phyloP scores from a whole-genome alignment of 169 alveolate species.

The Cystoisospora suis region DNA sequence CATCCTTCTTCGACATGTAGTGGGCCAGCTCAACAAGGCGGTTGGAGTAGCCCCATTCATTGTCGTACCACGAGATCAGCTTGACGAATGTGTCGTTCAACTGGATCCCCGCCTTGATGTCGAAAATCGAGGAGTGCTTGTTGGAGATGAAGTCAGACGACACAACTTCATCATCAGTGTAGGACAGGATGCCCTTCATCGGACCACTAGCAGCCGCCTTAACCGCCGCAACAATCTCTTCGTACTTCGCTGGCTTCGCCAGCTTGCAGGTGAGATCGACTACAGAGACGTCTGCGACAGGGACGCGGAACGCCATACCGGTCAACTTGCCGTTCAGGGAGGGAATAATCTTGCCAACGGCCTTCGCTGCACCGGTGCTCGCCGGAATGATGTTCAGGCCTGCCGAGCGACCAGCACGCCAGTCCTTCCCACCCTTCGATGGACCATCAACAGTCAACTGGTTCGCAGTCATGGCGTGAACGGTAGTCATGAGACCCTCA shows the following conservation, averaged over 20 bases:
- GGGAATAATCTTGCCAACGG: constrained; percentile 99
- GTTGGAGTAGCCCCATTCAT: constrained; percentile 98
- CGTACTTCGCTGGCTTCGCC: constrained; percentile 95
- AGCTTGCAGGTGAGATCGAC: constrained; percentile 97
- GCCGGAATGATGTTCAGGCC: constrained; percentile 98
- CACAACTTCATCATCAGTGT: constrained; percentile 96
- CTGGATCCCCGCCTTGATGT: constrained; percentile 96
- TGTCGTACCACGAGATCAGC: constrained; percentile 98
- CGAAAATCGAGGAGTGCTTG: constrained; percentile 95
- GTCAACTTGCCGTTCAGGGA: constrained; percentile 98
- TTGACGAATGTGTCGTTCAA: constrained; percentile 96
- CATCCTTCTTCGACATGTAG: constrained; percentile 69
- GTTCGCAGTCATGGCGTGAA: constrained; percentile 98
- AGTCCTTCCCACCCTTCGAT: constrained; percentile 99
- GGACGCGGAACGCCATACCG: constrained; percentile 99
- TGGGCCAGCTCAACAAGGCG: constrained; percentile 93
- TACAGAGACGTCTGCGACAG: constrained; percentile 98
- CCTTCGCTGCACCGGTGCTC: constrained; percentile 99
- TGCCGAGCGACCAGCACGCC: constrained; percentile 99
- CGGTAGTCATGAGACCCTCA: constrained; percentile 99
- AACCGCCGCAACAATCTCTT: constrained; percentile 92
- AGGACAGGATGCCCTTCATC: constrained; percentile 94
- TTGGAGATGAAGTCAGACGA: constrained; percentile 96
- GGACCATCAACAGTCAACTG: constrained; percentile 99
- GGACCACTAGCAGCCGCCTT: constrained; percentile 91